Conservation (phyloP, 768 basidiomycete species). For the Russula olivacea region DNA sequence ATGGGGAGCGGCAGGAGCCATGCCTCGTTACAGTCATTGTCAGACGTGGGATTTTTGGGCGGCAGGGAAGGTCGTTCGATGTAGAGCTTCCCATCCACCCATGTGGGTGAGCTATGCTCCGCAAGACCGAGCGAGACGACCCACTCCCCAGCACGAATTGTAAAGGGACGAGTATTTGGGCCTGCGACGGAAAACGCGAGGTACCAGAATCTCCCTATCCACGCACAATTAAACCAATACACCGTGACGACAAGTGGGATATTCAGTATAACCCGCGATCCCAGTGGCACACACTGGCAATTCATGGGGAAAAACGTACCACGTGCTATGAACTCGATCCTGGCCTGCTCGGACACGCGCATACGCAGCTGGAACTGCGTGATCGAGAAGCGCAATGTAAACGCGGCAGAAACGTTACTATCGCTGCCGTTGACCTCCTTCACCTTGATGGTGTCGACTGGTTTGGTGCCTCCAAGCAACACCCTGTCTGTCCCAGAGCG, state of each 20-base stretch:
- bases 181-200: slow-evolving; percentile 15
- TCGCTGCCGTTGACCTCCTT: slow-evolving; percentile 45
- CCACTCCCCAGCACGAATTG: slow-evolving; percentile 16
- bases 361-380: slow-evolving; percentile 67
- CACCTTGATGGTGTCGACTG: slow-evolving; percentile 47
- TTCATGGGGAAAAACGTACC: slow-evolving; percentile 30
- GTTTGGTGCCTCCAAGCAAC: slow-evolving; percentile 29
- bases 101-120: slow-evolving; percentile 13
- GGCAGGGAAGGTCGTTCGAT: not conserved
- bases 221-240: not conserved
- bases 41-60: slow-evolving; percentile 3
- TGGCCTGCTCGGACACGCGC: slow-evolving; percentile 50
- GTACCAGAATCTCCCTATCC: slow-evolving; percentile 21
- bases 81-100: slow-evolving; percentile 1
- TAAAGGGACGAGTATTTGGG: not conserved
- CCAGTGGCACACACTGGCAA: too few species aligned
- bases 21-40: not conserved
- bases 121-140: slow-evolving; percentile 18
- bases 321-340: slow-evolving; percentile 61
- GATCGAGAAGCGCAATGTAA: slow-evolving; percentile 47
- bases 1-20: slow-evolving; percentile 14
- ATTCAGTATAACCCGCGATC: not conserved
- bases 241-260: not conserved
- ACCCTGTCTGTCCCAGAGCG: slow-evolving; percentile 49
- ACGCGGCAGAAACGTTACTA: slow-evolving; percentile 35